Evolutionary conservation across 208 protist species (phyloP), one percentile per base, ranked within the genome.

Genomic region (Leishmania major): DNA sequence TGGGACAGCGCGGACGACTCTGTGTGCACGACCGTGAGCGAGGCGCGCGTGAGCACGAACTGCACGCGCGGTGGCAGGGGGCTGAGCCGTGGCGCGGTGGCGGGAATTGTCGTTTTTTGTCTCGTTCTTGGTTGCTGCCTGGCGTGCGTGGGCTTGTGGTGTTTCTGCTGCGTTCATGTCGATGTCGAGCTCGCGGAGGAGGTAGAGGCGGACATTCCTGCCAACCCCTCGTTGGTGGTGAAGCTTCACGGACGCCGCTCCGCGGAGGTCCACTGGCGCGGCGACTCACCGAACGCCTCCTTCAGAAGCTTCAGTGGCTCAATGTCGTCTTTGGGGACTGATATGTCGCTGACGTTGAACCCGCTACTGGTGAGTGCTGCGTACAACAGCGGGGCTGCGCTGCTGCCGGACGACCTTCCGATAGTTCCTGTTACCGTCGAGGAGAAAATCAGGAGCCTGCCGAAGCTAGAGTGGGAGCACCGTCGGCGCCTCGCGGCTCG

Each of bases 21-120:
- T 19, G 89, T 92, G 84, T 94, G 93, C 86, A 83, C 82, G 49
- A 93, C 88, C 19, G 57, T 94, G 69, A 82, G 49, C 72, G 31
- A n/a, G 76, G 76, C 88, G 40, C 69, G 78, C 55, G 84, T 88
- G 79, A 82, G 47, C 72, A 83, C 60, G 19, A 78, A 88, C 60
- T 87, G 83, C 83, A 89, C 79, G 62, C 49, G 10, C 31, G 70
- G 59, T 31, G 76, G 67, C 40, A 31, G 47, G n/a, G 67, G 72
- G 43, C 80, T 96, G 43, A 87, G 88, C 77, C 66, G 75, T 75
- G 62, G 76, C 92, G 79, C 66, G 78, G n/a, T 87, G 0, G 84
- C 84, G 8, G 87, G 92, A 60, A 78, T 95, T 45, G 78, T 22
- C 17, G 5, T 40, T 3, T 17, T 0, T 25, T 45, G 66, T 28